These are phyloP conservation scores for Aeminium ludgeri DNA, from an alignment of 495 filamentous ascomycete genomes.

Conservation along the genomic window DNA sequence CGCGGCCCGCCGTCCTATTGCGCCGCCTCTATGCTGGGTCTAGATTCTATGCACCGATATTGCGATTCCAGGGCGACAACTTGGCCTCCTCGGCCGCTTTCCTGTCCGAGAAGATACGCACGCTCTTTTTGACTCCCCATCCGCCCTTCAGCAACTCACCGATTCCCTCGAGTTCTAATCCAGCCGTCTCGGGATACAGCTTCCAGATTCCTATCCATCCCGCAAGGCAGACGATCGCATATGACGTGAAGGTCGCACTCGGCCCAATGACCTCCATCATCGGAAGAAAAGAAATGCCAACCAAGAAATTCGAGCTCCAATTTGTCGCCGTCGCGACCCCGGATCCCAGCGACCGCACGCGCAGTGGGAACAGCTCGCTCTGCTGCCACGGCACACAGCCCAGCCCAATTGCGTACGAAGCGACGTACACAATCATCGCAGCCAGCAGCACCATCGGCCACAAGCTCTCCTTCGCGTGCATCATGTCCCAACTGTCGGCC, in stretches of 20 bases:
- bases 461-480: neutral
- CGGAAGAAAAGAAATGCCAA: constrained; percentile 72
- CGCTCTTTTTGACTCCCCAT: constrained; percentile 47
- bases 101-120: constrained; percentile 11
- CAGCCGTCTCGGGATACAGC: constrained; percentile 75
- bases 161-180: constrained; percentile 66
- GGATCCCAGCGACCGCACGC: constrained; percentile 65
- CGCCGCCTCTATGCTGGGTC: too few relatives aligned
- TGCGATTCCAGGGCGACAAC: neutral
- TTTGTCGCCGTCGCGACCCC: constrained; percentile 74
- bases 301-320: constrained; percentile 76
- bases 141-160: constrained; percentile 53
- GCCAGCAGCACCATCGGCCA: constrained; percentile 41
- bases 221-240: constrained; percentile 48
- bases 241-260: constrained; percentile 61
- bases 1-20: too few relatives aligned
- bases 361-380: constrained; percentile 73
- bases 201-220: constrained; percentile 51
- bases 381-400: constrained; percentile 92
- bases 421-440: constrained; percentile 67
- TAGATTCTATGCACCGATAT: too few relatives aligned
- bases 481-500: neutral
- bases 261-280: constrained; percentile 67
- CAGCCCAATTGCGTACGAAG: constrained; percentile 71
- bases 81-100: constrained; percentile 1